Conservation (phyloP, 805 yeast species). For the Wickerhamomyces xylosicus region DNA sequence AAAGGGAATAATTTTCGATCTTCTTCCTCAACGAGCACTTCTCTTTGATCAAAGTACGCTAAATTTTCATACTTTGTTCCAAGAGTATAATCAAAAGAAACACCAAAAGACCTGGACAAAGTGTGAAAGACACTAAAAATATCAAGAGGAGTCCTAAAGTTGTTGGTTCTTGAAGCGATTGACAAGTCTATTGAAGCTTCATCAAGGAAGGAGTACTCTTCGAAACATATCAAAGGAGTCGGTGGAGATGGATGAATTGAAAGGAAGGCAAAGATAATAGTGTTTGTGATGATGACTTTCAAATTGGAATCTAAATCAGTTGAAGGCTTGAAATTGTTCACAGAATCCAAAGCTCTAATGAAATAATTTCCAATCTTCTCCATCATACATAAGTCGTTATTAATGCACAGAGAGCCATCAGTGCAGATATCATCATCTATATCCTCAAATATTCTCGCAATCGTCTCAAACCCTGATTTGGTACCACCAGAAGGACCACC, state of each 20-base stretch:
- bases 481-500: neutral
- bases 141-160: constrained; percentile 1
- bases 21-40: constrained; percentile 5
- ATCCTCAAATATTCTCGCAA: neutral
- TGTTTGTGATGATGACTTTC: constrained; percentile 9
- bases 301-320: constrained; percentile 7
- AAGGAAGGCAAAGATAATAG: constrained; percentile 12
- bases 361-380: neutral
- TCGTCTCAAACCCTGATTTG: neutral
- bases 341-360: neutral
- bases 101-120: no score
- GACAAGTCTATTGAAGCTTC: no score
- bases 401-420: no score
- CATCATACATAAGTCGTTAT: neutral
- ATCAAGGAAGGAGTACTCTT: constrained; percentile 1
- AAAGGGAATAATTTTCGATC: constrained; percentile 7
- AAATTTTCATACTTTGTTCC: no score
- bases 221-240: constrained; percentile 4
- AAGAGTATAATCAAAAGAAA: no score
- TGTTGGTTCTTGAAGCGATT: no score
- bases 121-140: no score
- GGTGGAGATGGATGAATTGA: constrained; percentile 14
- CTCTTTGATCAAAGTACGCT: no score
- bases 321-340: neutral
- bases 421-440: no score